Evolutionary conservation across 352 stramenopile species (phyloP), one percentile per base, ranked within the genome.

Genomic region (Phytophthora brassicae): DNA sequence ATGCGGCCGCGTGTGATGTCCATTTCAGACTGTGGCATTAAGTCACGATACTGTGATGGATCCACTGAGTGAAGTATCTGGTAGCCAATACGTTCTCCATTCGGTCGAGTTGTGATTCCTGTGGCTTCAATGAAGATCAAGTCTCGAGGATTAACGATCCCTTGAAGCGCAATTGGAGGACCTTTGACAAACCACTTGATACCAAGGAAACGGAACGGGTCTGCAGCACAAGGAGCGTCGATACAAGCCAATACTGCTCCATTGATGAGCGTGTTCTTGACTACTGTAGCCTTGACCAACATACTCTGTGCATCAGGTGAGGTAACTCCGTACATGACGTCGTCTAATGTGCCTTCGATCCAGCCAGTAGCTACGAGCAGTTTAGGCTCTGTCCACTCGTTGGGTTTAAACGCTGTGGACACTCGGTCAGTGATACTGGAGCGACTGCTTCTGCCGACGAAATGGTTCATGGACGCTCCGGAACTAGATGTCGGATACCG

Each of bases 261-360:
- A 35, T 75, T 70, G 19, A 70, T 50, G 11, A 74, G 17, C 13
- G 57, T 54, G 23, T 74, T 67, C 33, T 71, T 71, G n/a, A 64
- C 66, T 2, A 74, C 41, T 20, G 66, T 71, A 4, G 69, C 69
- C 33, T 83, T 79, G n/a, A 89, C 31, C 19, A 79, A 51, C 74
- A 86, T 84, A 29, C 62, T 50, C 17, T 64, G 67, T n/a, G 72
- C 57, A 45, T 86, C 68, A 12, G 76, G 70, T 6, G 79, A 74
- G 11, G 64, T 17, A n/a, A 84, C 69, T 17, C 81, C 81, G 56
- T 84, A 90, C 77, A 89, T 86, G 65, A 86, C 66, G 43, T 89
- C 78, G 47, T 88, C 74, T 6, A 89, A 45, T 11, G 56, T 64
- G 12, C 67, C 71, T 46, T 59, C 67, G 46, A 86, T 71, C 51